Base-by-base conservation (phyloP, 2,329 filamentous ascomycete genomes). In the Orbilia ellipsospora region DNA sequence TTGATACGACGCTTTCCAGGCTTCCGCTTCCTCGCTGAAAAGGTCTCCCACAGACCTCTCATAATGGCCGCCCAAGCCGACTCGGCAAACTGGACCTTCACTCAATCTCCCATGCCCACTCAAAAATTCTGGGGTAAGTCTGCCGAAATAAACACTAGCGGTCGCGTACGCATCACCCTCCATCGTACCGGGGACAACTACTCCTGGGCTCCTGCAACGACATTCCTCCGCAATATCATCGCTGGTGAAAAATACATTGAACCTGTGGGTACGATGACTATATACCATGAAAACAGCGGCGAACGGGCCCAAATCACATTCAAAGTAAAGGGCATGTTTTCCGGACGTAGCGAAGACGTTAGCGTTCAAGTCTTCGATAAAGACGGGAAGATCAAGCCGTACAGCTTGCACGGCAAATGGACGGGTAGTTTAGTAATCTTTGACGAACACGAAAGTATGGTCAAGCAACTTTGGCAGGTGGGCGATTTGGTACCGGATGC, bases 101-200 rank as follows among this genome's bases (percentile, higher is more conserved):
- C 92, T 0, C 95, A 98, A 81, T 92, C 91, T 3, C 92, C 95
- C 0, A 90, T 91, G 68, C 95, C 95, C 0, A 90, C 91, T 20
- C 94, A 99, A 81, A 98, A 98, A 81, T 99, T 99, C 84, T 98
- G 95, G 95, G 95, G 95, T 67, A 98, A 98, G 84, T 94, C 91
- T 65, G 93, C 93, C 1, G 95, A 99, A 82, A 89, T 99, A 77
- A 95, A 92, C 75, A 98, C 93, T 0, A 94, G 97, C 65, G 95
- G 95, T 1, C 91, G 92, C 26, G 90, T 93, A 2, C 88, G 94
- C 57, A 86, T 97, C 45, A 88, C 90, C 45, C 84, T 99, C 28
- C 90, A 95, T 81, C 86, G 87, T 1, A 87, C 85, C 0, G 91
- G 92, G 65, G 94, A 98, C 81, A 87, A 89, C 75, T 99, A 94